Evolutionary conservation across 31 red algal species (phyloP), one percentile per base, ranked within the genome.

Genomic region (Odonthalia washingtoniensis): DNA sequence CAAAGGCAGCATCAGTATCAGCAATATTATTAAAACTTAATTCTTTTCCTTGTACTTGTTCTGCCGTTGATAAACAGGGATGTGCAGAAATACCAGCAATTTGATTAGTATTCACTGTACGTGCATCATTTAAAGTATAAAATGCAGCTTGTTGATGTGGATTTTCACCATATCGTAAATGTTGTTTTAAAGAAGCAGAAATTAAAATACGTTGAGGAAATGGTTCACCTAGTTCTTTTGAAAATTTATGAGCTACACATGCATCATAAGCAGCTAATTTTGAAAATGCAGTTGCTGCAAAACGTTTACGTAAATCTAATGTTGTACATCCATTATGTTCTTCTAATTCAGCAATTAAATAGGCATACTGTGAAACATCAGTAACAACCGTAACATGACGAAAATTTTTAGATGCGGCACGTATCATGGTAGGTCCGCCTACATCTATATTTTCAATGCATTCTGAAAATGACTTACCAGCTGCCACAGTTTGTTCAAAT

Each of bases 21-120:
- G 82, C 35, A 40, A 99, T 88, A 78, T 99, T 99, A 76, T 93
- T 97, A 75, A 97, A 99, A 83, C 98, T 99, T 30, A 99, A 81
- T 61, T 92, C 95, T 74, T 97, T 99, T 27, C 98, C 98, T 68
- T 97, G 95, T 3, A 95, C 81, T 40, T 96, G 91, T 70, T 95
- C 95, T 9, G 90, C 94, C 3, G 95, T 75, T 2, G 94, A 91
- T 6, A 95, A 65, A n/a, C n/a, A n/a, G n/a, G 64, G 91, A 86
- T 5, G 88, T 75, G 2, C 49, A 26, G 14, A 61, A 44, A 4
- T 4, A 44, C 42, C 42, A 4, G 42, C 42, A 5, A 44, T 4
- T 2, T 44, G 2, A 44, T 5, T 5, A n/a, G n/a, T n/a, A 32
- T 37, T 70, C 28, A 32, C 66, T 12, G 6, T 12, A 37, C 28